phyloP scores from a whole-genome alignment of 2,329 filamentous ascomycete species.

The Penicillium oxalicum region DNA sequence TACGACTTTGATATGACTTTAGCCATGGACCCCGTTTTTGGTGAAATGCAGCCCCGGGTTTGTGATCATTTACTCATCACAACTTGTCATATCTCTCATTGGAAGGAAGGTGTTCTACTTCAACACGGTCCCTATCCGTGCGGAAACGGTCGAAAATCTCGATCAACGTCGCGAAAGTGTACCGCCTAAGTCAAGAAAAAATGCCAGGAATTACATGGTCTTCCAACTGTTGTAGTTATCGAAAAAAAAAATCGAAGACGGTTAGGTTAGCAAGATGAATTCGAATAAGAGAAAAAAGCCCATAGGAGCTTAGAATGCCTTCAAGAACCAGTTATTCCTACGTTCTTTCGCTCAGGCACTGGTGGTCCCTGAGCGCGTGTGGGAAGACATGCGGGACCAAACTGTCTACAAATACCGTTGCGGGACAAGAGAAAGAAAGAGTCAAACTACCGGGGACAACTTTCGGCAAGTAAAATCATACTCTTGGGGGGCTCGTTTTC shows the following conservation, averaged over 20 bases:
- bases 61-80: neutral
- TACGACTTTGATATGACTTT: neutral
- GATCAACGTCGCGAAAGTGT: neutral
- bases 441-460: neutral
- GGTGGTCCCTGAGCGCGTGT: too few species aligned
- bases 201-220: neutral
- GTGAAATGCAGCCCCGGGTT: neutral
- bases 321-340: constrained; percentile 4
- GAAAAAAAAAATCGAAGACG: neutral
- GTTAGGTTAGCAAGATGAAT: neutral
- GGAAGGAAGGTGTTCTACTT: neutral
- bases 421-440: constrained; percentile 5
- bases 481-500: neutral
- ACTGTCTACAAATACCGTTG: too few species aligned
- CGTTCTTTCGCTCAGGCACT: too few species aligned
- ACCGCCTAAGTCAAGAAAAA: neutral
- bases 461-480: neutral
- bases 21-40: neutral
- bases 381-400: too few species aligned
- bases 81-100: neutral
- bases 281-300: constrained; percentile 1
- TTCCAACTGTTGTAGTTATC: neutral
- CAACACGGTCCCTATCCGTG: neutral
- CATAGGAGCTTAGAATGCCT: constrained; percentile 2
- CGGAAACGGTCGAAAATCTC: neutral